phyloP scores from a whole-genome alignment of 2,329 filamentous ascomycete species.

The Neofusicoccum sp. region DNA sequence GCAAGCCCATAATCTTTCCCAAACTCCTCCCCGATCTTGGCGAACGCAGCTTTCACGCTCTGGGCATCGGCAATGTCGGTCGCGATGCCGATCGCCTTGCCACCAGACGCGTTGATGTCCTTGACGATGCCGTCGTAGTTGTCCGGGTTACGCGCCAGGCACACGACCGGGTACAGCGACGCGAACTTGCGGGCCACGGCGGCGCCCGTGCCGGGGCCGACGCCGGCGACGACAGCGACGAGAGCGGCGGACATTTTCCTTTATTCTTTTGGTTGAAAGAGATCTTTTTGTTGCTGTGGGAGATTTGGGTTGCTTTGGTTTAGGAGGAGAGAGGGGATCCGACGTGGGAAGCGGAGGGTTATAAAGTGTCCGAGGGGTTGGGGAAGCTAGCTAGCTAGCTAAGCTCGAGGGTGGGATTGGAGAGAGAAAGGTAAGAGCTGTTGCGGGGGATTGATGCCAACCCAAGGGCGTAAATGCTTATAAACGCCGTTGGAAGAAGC shows the following conservation, averaged over 20 bases:
- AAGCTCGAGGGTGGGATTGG: neutral
- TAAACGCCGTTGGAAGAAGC: too few species aligned
- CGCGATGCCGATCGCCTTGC: constrained; percentile 67
- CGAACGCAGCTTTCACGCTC: constrained; percentile 60
- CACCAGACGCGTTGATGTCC: constrained; percentile 67
- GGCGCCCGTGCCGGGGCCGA: constrained; percentile 69
- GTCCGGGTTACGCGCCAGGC: constrained; percentile 67
- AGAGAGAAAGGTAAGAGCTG: neutral
- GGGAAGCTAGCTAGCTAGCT: too few species aligned
- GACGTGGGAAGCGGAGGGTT: too few species aligned
- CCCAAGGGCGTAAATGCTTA: too few species aligned
- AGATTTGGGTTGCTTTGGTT: neutral
- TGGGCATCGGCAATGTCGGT: constrained; percentile 60
- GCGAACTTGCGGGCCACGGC: constrained; percentile 61
- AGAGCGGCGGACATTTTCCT: constrained; percentile 40
- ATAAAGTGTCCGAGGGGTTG: too few species aligned
- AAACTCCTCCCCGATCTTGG: constrained; percentile 60
- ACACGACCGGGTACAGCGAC: constrained; percentile 66
- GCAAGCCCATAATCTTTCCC: constrained; percentile 45
- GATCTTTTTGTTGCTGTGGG: neutral
- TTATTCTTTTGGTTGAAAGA: neutral
- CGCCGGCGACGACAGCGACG: constrained; percentile 69
- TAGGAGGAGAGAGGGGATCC: too few species aligned
- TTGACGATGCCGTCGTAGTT: constrained; percentile 65
- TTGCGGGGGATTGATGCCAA: neutral